Evolutionary conservation across 257 asterid species (phyloP).

Genomic region (Scutellaria minor): DNA sequence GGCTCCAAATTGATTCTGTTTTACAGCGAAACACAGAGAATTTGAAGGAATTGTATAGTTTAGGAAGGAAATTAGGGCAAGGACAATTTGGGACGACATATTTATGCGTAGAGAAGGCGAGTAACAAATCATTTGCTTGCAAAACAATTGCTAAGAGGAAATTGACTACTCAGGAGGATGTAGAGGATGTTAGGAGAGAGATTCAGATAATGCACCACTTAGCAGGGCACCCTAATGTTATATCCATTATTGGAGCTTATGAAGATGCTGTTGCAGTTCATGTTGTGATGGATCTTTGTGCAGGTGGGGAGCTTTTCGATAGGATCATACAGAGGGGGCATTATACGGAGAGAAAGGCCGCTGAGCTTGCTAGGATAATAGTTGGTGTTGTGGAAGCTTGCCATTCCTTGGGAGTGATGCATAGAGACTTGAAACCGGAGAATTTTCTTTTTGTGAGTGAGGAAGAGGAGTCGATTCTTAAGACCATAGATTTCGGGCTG

Average conservation of each 20-base stretch:
- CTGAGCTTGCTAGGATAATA: constrained; percentile 52
- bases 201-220: constrained; percentile 62
- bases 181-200: constrained; percentile 61
- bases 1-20: constrained; percentile 50
- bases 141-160: constrained; percentile 59
- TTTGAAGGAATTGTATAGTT: constrained; percentile 41
- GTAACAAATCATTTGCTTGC: constrained; percentile 50
- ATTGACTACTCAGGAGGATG: constrained; percentile 52
- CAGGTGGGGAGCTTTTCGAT: constrained; percentile 61
- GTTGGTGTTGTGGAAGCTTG: constrained; percentile 59
- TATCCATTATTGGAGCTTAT: constrained; percentile 52
- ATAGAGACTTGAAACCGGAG: constrained; percentile 55
- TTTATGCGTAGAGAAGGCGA: constrained; percentile 48
- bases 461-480: constrained; percentile 49
- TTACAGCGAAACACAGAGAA: constrained; percentile 49
- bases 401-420: constrained; percentile 58
- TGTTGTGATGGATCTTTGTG: constrained; percentile 56
- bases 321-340: constrained; percentile 59
- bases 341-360: constrained; percentile 54
- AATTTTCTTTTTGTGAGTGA: constrained; percentile 51
- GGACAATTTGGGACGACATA: constrained; percentile 60
- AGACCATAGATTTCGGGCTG: constrained; percentile 55
- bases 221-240: constrained; percentile 54
- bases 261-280: constrained; percentile 57
- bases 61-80: constrained; percentile 54